phyloP scores from a whole-genome alignment of 2,329 filamentous ascomycete species.

The Rutstroemia sydowiana region DNA sequence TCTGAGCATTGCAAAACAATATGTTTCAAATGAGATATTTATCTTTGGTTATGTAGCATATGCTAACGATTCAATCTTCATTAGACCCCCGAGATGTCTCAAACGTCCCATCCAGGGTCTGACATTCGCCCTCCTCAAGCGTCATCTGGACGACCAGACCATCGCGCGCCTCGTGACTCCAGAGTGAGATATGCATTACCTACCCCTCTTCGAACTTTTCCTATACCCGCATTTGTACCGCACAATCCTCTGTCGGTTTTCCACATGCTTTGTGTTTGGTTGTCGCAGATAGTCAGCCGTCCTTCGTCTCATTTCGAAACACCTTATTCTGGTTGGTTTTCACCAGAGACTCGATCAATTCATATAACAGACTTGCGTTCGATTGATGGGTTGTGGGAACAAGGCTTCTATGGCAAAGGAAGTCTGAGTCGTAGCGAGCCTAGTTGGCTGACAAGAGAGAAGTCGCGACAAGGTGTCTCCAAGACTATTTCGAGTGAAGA shows the following conservation, averaged over 20 bases:
- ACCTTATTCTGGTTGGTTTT: constrained; percentile 70
- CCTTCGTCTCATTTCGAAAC: constrained; percentile 57
- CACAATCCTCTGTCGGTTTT: constrained; percentile 86
- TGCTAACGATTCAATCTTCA: constrained; percentile 13
- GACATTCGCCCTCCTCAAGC: background rate
- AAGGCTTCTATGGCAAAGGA: constrained; percentile 96
- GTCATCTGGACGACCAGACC: constrained; percentile 7
- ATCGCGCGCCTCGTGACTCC: too few species aligned
- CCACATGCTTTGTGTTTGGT: constrained; percentile 69
- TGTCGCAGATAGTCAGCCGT: constrained; percentile 61
- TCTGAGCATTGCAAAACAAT: constrained; percentile 57
- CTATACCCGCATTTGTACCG: constrained; percentile 80
- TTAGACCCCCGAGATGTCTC: constrained; percentile 21
- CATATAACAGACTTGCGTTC: constrained; percentile 72
- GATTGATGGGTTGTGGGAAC: constrained; percentile 82
- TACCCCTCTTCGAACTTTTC: constrained; percentile 72
- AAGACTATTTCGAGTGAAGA: constrained; percentile 72
- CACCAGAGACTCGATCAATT: constrained; percentile 71
- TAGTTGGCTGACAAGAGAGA: constrained; percentile 81
- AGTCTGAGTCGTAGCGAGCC: constrained; percentile 90
- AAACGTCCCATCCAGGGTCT: constrained; percentile 13
- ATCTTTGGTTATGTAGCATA: background rate
- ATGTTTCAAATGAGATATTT: constrained; percentile 1
- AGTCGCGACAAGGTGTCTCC: constrained; percentile 59
- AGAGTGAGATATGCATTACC: constrained; percentile 58